phyloP scores from a whole-genome alignment of 208 protist species.

The Acanthamoeba royreba region DNA sequence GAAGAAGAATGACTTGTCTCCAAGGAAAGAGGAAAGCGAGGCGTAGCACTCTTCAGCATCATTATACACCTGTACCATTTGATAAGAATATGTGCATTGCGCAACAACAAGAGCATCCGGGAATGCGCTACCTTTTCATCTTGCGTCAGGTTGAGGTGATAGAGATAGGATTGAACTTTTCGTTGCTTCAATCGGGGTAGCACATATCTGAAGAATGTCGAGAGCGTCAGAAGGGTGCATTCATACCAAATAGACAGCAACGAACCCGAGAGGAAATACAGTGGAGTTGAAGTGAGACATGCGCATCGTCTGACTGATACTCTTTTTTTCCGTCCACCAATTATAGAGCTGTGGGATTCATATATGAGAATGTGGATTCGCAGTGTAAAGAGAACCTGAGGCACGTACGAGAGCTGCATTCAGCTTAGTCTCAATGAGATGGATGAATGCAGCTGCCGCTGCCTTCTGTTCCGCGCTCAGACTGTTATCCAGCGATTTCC shows the following conservation, averaged over 20 bases:
- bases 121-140: neutral
- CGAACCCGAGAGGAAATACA: neutral
- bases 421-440: neutral
- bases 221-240: neutral
- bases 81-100: neutral
- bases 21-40: neutral
- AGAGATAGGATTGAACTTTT: neutral
- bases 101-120: neutral
- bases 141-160: neutral
- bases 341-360: neutral
- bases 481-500: neutral
- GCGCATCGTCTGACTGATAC: neutral
- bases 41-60: neutral
- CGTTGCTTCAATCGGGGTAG: neutral
- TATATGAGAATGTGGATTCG: neutral
- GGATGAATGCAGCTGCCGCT: neutral
- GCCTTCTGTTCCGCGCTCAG: neutral
- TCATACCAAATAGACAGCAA: neutral
- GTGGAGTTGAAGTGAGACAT: neutral
- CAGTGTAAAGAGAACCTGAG: neutral
- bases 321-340: neutral
- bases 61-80: neutral
- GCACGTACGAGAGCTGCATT: neutral
- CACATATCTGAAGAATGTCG: neutral
- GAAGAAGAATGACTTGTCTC: neutral